These are phyloP conservation scores for Candida sakaeoensis DNA, from an alignment of 805 yeast species.

Conservation along the genomic window DNA sequence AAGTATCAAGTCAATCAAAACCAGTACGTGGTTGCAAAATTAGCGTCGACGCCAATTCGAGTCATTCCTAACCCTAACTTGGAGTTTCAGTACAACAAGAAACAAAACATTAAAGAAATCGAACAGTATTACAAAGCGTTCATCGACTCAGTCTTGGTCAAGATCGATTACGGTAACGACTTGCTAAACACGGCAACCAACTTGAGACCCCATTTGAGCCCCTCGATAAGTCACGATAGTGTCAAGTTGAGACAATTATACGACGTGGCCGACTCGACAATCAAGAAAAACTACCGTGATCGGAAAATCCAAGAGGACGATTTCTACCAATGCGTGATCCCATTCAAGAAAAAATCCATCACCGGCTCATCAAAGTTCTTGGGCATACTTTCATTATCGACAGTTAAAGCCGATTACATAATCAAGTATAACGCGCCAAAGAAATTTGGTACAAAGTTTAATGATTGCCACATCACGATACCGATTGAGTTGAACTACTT, in stretches of 20 bases:
- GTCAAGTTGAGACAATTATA: slow-evolving; percentile 31
- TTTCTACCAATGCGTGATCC: slow-evolving; percentile 28
- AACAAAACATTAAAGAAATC: slow-evolving; percentile 15
- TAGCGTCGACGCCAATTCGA: slow-evolving; percentile 29
- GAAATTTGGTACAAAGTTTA: slow-evolving; percentile 17
- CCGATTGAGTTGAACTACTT: slow-evolving; percentile 22
- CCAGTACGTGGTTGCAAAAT: slow-evolving; percentile 36
- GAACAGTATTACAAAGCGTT: slow-evolving; percentile 33
- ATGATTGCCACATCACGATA: slow-evolving; percentile 19
- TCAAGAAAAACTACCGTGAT: slow-evolving; percentile 12
- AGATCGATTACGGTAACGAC: slow-evolving; percentile 22
- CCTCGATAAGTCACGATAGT: slow-evolving; percentile 6
- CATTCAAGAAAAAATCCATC: slow-evolving; percentile 30
- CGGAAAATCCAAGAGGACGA: slow-evolving; percentile 19
- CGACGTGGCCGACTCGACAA: slow-evolving; percentile 19
- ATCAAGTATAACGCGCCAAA: slow-evolving; percentile 32
- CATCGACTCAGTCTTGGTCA: slow-evolving; percentile 24
- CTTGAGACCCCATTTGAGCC: slow-evolving; percentile 16
- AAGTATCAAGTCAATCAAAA: slow-evolving; percentile 19
- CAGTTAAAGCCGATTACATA: slow-evolving; percentile 29
- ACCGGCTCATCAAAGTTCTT: slow-evolving; percentile 27
- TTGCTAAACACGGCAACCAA: slow-evolving; percentile 13
- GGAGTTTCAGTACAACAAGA: slow-evolving; percentile 15
- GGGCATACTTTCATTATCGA: slow-evolving; percentile 32
- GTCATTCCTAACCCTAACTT: slow-evolving; percentile 29